These are phyloP conservation scores for Corymbia maculata DNA, from an alignment of 345 rosid species.

Conservation along the genomic window DNA sequence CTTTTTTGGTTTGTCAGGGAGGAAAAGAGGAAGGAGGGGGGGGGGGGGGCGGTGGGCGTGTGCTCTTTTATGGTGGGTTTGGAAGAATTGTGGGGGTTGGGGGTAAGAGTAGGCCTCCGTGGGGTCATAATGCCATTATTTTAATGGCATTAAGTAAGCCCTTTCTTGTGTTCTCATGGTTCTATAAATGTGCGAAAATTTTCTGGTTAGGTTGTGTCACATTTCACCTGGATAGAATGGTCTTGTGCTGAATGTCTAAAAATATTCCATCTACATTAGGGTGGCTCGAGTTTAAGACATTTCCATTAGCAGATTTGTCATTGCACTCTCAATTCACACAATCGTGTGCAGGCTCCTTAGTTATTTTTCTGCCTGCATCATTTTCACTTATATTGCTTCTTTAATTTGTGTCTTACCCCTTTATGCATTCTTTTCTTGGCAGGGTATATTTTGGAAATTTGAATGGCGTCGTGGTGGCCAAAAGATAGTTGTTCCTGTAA, in stretches of 20 bases:
- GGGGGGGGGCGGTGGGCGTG: too few species aligned
- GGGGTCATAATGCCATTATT: too few species aligned
- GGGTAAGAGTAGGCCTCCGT: too few species aligned
- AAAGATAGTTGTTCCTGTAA: constrained; percentile 83
- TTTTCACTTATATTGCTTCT: background rate
- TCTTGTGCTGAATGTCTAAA: background rate
- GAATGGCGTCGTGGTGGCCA: constrained; percentile 85
- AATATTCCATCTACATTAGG: background rate
- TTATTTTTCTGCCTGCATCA: background rate
- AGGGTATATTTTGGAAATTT: constrained; percentile 91
- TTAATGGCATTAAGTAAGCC: background rate
- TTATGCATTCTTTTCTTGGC: constrained; percentile 8
- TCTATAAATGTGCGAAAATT: background rate
- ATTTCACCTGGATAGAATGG: background rate
- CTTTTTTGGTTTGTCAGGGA: too few species aligned
- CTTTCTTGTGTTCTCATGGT: background rate
- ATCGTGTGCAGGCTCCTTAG: background rate
- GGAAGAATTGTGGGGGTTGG: too few species aligned
- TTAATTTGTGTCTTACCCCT: background rate
- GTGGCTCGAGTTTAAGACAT: background rate
- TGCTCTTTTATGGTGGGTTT: too few species aligned
- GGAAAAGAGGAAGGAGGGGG: too few species aligned
- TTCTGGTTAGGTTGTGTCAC: background rate
- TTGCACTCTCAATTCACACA: background rate
- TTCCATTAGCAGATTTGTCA: background rate